Percentiles rank a stretch among this genome's conserved stretches.
Evolutionary conservation across 208 protist species (phyloP).

Genomic region (Herpetomonas samuelpessoai): DNA sequence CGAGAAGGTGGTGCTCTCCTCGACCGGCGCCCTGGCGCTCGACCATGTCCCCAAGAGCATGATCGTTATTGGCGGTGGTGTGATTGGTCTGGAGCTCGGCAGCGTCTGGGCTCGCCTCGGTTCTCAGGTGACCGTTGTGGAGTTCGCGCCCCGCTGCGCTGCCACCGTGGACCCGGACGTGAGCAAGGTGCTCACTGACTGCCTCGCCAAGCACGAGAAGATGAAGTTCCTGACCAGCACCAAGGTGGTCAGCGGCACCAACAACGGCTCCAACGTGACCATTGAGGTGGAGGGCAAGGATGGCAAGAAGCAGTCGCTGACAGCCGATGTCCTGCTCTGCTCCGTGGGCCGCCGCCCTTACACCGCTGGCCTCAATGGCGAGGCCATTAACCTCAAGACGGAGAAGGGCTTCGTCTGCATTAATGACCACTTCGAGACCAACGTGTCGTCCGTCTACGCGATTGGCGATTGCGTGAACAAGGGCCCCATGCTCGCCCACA

Average conservation of each 20-base stretch:
- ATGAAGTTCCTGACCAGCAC: slow-evolving; percentile 90
- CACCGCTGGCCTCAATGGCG: slow-evolving; percentile 93
- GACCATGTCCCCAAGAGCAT: slow-evolving; percentile 96
- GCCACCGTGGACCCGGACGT: slow-evolving; percentile 87
- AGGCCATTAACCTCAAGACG: slow-evolving; percentile 92
- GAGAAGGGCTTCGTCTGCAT: slow-evolving; percentile 93
- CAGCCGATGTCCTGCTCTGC: slow-evolving; percentile 95
- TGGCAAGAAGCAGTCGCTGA: slow-evolving; percentile 81
- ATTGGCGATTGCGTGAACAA: slow-evolving; percentile 98
- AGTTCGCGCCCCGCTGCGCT: slow-evolving; percentile 94
- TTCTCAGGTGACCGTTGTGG: slow-evolving; percentile 98
- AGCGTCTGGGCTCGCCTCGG: slow-evolving; percentile 98
- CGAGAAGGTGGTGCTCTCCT: slow-evolving; percentile 97
- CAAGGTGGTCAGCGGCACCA: slow-evolving; percentile 85
- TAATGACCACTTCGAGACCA: slow-evolving; percentile 95
- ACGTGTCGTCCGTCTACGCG: slow-evolving; percentile 95
- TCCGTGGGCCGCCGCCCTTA: slow-evolving; percentile 96
- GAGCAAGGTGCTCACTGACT: slow-evolving; percentile 66
- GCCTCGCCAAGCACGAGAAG: slow-evolving; percentile 88
- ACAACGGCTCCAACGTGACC: slow-evolving; percentile 70
- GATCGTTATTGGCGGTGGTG: slow-evolving; percentile 98
- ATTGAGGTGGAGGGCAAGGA: slow-evolving; percentile 92
- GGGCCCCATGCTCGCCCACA: slow-evolving; percentile 99
- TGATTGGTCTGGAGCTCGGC: slow-evolving; percentile 99
- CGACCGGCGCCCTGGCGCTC: slow-evolving; percentile 96